A percentile compares a stretch with the other conserved stretches of the same genome.
These are phyloP conservation scores for Geotrichum klebahnii DNA, from an alignment of 1,139 yeast species.

Conservation along the genomic window DNA sequence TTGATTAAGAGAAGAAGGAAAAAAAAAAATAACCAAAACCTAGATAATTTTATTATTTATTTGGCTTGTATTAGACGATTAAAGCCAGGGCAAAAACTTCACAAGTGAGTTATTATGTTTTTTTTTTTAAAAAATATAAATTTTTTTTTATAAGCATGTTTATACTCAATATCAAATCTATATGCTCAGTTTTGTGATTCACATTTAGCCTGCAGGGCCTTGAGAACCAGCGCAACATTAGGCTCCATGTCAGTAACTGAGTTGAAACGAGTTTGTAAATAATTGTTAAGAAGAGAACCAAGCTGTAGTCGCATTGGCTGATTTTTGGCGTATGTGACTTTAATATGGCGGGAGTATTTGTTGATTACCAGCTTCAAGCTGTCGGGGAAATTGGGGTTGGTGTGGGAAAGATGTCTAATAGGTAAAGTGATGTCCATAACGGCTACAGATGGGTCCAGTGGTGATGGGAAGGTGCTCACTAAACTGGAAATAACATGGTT, in stretches of 20 bases:
- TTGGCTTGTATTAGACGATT: background rate
- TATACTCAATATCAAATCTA: background rate
- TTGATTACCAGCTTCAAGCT: constrained; percentile 66
- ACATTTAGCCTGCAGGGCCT: constrained; percentile 23
- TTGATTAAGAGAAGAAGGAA: constrained; percentile 9
- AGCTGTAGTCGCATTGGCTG: constrained; percentile 36
- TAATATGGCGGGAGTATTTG: constrained; percentile 56
- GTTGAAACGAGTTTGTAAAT: constrained; percentile 24
- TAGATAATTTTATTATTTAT: constrained; percentile 2
- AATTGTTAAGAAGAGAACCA: constrained; percentile 36
- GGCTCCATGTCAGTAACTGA: constrained; percentile 28
- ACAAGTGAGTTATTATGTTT: background rate
- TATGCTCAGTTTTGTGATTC: constrained; percentile 16
- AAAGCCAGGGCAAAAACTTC: background rate
- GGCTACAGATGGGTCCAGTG: constrained; percentile 43
- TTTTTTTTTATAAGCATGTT: constrained; percentile 6
- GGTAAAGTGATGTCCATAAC: constrained; percentile 64
- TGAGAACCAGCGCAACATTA: constrained; percentile 29
- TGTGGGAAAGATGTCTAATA: constrained; percentile 49
- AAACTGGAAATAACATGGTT: constrained; percentile 59
- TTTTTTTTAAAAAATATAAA: background rate
- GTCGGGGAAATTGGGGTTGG: constrained; percentile 50
- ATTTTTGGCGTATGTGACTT: constrained; percentile 40
- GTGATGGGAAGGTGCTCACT: constrained; percentile 37
- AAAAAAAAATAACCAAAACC: background rate